A percentile compares a stretch with the other conserved stretches of the same genome.
Conservation (phyloP, 2,329 filamentous ascomycete species). For the Penicillium sp. region DNA sequence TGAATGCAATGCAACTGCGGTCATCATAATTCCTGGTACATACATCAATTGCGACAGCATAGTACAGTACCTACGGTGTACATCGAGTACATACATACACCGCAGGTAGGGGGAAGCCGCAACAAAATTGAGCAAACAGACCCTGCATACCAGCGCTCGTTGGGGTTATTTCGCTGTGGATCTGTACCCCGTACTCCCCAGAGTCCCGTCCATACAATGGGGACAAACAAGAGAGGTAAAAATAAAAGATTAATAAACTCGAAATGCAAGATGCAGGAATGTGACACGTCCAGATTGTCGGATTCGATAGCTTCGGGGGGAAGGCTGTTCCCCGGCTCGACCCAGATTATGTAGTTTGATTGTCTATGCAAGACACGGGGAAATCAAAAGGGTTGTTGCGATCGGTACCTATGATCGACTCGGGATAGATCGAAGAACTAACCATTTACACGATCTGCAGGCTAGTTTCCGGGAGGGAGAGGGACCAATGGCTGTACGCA, state of each 20-base stretch:
- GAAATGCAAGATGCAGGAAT: conserved; percentile 14
- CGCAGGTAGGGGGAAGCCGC: conserved; percentile 2
- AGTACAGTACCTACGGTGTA: too few relatives aligned
- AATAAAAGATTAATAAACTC: not conserved
- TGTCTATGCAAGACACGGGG: conserved; percentile 16
- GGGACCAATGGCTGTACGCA: too few relatives aligned
- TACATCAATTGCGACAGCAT: not conserved
- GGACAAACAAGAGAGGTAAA: not conserved
- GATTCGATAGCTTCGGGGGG: conserved; percentile 22
- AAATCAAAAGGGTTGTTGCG: conserved; percentile 7
- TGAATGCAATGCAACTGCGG: conserved; percentile 1
- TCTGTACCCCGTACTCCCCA: conserved; percentile 4
- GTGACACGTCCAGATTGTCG: conserved; percentile 20
- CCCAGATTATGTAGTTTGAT: conserved; percentile 10
- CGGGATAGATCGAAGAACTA: conserved; percentile 5
- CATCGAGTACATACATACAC: not conserved
- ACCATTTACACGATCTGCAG: conserved; percentile 9
- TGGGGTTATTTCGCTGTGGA: conserved; percentile 9
- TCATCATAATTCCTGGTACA: conserved; percentile 6
- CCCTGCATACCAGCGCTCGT: conserved; percentile 22
- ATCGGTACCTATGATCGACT: conserved; percentile 10
- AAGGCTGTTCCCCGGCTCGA: conserved; percentile 16
- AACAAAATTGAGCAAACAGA: conserved; percentile 5
- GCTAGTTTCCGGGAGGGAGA: not conserved
- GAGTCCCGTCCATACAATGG: not conserved